These are phyloP conservation scores for Pelargonium nanum DNA, from an alignment of 345 rosid genomes.

Conservation along the genomic window DNA sequence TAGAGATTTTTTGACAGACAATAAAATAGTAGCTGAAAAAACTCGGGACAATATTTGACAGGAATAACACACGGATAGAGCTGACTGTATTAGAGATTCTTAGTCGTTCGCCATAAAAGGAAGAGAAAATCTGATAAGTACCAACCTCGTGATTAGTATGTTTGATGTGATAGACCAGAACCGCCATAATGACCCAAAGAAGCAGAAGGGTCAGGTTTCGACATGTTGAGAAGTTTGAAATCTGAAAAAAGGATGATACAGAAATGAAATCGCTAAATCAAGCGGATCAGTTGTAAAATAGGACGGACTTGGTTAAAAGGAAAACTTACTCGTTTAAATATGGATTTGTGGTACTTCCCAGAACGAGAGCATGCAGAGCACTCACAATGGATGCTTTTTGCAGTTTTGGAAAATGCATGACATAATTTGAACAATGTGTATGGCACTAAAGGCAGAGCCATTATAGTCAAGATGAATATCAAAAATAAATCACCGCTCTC, in stretches of 20 bases:
- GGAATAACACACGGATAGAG: background rate
- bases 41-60: background rate
- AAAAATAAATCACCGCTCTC: conserved; percentile 85
- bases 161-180: conserved; percentile 77
- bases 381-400: conserved; percentile 65
- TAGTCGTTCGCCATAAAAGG: background rate
- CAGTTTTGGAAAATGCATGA: conserved; percentile 57
- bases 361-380: conserved; percentile 73
- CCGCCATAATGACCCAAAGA: conserved; percentile 80
- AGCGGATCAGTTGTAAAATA: background rate
- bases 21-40: background rate
- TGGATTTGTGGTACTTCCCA: conserved; percentile 76
- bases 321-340: conserved; percentile 58
- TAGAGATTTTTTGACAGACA: background rate
- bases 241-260: conserved; percentile 33
- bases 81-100: background rate
- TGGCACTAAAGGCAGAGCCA: conserved; percentile 91
- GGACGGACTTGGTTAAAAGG: background rate
- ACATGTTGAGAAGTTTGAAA: conserved; percentile 84
- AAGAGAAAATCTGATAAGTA: background rate
- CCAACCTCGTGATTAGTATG: conserved; percentile 66
- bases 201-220: conserved; percentile 79
- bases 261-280: background rate
- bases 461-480: conserved; percentile 83
- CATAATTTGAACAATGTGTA: conserved; percentile 67